These are phyloP conservation scores for Lachnellula willkommii DNA, from an alignment of 2,329 filamentous ascomycete species.

Conservation along the genomic window DNA sequence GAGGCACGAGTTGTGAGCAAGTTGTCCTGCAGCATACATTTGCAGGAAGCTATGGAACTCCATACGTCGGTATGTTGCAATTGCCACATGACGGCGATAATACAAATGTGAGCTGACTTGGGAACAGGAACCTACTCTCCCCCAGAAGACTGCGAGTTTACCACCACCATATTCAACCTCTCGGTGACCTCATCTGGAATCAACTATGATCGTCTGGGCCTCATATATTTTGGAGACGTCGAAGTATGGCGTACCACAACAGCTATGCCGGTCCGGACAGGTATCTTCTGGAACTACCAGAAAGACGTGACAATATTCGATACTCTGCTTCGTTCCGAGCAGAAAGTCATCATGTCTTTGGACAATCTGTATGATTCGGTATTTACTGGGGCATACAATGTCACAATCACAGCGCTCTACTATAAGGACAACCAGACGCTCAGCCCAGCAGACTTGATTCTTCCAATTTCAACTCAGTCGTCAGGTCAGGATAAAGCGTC, in stretches of 20 bases:
- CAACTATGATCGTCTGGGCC: conserved; percentile 57
- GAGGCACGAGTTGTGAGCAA: conserved; percentile 14
- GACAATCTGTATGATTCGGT: conserved; percentile 62
- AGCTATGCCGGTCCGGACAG: conserved; percentile 53
- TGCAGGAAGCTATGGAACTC: conserved; percentile 61
- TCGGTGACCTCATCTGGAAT: conserved; percentile 53
- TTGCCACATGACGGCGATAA: neutral
- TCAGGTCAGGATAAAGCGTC: conserved; percentile 45
- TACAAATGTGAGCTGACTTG: neutral
- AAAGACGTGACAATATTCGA: conserved; percentile 62
- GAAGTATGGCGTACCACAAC: conserved; percentile 62
- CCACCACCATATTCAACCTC: conserved; percentile 46
- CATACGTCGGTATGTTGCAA: conserved; percentile 56
- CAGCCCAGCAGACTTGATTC: conserved; percentile 54
- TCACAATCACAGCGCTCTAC: conserved; percentile 53
- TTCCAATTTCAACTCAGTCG: conserved; percentile 48
- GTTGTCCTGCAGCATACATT: conserved; percentile 50
- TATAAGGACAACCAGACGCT: conserved; percentile 26
- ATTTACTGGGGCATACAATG: conserved; percentile 67
- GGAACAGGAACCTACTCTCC: conserved; percentile 16
- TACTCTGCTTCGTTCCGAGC: conserved; percentile 53
- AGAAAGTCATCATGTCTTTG: conserved; percentile 64
- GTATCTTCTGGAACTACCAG: conserved; percentile 49
- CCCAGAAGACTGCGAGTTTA: conserved; percentile 25
- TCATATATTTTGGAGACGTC: conserved; percentile 57